Conservation (phyloP, 1,139 yeast species). For the Eremothecium cymbalariae region DNA sequence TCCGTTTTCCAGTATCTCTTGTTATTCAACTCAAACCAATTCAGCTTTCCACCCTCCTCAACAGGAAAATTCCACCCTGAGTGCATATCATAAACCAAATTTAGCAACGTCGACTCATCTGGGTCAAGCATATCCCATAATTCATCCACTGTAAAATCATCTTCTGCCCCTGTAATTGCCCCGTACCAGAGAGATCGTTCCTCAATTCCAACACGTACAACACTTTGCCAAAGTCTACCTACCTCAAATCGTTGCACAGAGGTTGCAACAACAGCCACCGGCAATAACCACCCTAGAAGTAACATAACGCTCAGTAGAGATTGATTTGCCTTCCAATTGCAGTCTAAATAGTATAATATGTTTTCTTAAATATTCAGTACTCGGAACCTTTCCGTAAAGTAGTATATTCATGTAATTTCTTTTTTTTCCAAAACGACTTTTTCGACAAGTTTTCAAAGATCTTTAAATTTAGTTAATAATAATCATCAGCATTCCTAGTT, state of each 20-base stretch:
- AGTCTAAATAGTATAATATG: no score
- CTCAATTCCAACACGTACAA: slow-evolving; percentile 1
- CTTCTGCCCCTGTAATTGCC: slow-evolving; percentile 8
- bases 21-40: slow-evolving; percentile 23
- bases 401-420: no score
- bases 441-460: no score
- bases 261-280: no score
- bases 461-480: no score
- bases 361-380: no score
- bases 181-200: slow-evolving; percentile 5
- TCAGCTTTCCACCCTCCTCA: slow-evolving; percentile 3
- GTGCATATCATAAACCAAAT: background rate
- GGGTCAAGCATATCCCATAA: background rate
- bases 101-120: background rate
- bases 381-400: no score
- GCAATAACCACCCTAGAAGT: background rate
- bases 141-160: slow-evolving; percentile 7
- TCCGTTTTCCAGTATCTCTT: slow-evolving; percentile 21
- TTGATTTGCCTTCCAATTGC: no score
- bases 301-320: no score
- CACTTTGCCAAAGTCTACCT: slow-evolving; percentile 2
- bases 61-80: background rate
- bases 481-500: no score
- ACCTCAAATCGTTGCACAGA: no score
- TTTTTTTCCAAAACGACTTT: no score